phyloP scores from a whole-genome alignment of 371 early-diverging fungal species.

The Batrachochytrium dendrobatidis region DNA sequence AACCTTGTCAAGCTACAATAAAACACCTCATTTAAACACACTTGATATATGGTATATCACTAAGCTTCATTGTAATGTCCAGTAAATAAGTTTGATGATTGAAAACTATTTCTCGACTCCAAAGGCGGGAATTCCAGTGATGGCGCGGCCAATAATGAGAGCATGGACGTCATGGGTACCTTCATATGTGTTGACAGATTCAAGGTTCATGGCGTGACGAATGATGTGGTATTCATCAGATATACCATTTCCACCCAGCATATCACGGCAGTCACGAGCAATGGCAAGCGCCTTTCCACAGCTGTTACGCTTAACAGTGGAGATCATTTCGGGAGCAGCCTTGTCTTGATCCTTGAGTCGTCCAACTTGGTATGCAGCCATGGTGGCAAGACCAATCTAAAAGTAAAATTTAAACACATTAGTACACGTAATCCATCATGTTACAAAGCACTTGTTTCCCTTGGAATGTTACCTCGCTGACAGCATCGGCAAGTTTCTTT shows the following conservation, averaged over 20 bases:
- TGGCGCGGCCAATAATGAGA: slow-evolving; percentile 88
- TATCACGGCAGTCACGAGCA: slow-evolving; percentile 74
- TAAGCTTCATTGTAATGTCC: too few relatives aligned
- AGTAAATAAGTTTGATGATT: too few relatives aligned
- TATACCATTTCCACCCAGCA: slow-evolving; percentile 79
- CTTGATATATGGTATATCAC: too few relatives aligned
- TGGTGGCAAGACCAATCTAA: slow-evolving; percentile 79
- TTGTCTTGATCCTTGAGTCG: slow-evolving; percentile 84
- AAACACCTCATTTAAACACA: too few relatives aligned
- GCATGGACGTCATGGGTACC: slow-evolving; percentile 95
- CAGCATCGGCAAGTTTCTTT: slow-evolving; percentile 93
- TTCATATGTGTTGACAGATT: slow-evolving; percentile 96
- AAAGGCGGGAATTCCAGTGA: slow-evolving; percentile 75
- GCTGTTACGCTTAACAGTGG: slow-evolving; percentile 94
- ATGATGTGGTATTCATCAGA: slow-evolving; percentile 96
- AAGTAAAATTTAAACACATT: neutral
- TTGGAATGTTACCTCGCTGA: slow-evolving; percentile 59
- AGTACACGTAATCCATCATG: too few relatives aligned
- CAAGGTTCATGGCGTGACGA: slow-evolving; percentile 90
- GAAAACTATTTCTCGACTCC: neutral
- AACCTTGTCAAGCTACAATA: too few relatives aligned
- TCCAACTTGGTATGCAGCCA: slow-evolving; percentile 88
- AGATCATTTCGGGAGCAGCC: slow-evolving; percentile 92
- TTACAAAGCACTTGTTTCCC: neutral
- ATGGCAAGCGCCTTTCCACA: slow-evolving; percentile 91